These are phyloP conservation scores for Ailanthus altissimus DNA, from an alignment of 345 rosid genomes.

Conservation along the genomic window DNA sequence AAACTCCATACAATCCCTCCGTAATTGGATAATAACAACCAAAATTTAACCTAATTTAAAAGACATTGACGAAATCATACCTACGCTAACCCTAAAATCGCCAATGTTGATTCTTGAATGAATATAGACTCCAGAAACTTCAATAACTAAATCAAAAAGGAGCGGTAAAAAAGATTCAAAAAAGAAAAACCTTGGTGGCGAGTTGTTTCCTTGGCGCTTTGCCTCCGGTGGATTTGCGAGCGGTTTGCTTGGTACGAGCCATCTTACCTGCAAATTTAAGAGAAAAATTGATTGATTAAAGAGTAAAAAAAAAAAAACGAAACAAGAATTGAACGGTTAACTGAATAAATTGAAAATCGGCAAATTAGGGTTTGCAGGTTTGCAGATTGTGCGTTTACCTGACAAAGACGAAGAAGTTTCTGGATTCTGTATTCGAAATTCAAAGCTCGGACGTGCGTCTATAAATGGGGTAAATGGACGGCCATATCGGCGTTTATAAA, in stretches of 20 bases:
- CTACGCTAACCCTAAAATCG: too few relatives aligned
- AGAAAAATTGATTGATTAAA: neutral
- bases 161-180: neutral
- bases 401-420: neutral
- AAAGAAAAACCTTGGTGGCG: slow-evolving; percentile 48
- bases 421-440: slow-evolving; percentile 11
- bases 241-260: slow-evolving; percentile 76
- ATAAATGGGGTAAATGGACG: too few relatives aligned
- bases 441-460: neutral
- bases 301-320: too few relatives aligned
- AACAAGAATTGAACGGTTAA: neutral
- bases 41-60: neutral
- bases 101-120: neutral
- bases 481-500: slow-evolving; percentile 4
- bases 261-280: slow-evolving; percentile 25
- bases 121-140: neutral
- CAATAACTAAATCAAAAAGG: neutral
- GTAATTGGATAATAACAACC: neutral
- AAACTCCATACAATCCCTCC: neutral
- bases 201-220: slow-evolving; percentile 66
- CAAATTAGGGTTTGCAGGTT: slow-evolving; percentile 6
- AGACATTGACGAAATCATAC: neutral
- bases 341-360: neutral
- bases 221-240: slow-evolving; percentile 63
- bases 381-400: slow-evolving; percentile 1